These are phyloP conservation scores for Hibiscus tridactylites DNA, from an alignment of 345 rosid species.

Conservation along the genomic window DNA sequence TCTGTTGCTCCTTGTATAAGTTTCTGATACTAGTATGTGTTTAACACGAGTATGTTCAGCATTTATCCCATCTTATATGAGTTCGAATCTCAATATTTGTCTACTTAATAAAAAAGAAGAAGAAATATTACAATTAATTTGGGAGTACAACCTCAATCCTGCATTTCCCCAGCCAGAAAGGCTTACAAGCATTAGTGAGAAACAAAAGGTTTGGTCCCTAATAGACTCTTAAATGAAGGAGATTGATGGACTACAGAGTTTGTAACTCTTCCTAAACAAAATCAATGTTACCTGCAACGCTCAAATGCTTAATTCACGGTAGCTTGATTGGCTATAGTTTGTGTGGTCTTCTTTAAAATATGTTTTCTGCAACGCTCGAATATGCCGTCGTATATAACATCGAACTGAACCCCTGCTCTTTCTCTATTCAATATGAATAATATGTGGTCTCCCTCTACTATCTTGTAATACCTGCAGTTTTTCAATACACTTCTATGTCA, in stretches of 20 bases:
- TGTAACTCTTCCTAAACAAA: too few relatives aligned
- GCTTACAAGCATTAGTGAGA: background rate
- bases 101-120: too few relatives aligned
- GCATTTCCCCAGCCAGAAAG: too few relatives aligned
- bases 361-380: conserved; percentile 90
- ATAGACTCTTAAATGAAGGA: background rate
- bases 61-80: too few relatives aligned
- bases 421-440: conserved; percentile 70
- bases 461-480: conserved; percentile 77
- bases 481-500: background rate
- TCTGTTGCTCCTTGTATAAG: too few relatives aligned
- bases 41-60: too few relatives aligned
- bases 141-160: too few relatives aligned
- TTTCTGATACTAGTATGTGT: background rate
- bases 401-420: conserved; percentile 89
- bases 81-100: too few relatives aligned
- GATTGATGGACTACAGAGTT: background rate
- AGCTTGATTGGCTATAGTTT: conserved; percentile 46
- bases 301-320: too few relatives aligned
- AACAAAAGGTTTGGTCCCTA: background rate
- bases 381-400: conserved; percentile 79
- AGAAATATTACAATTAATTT: too few relatives aligned
- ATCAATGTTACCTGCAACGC: too few relatives aligned
- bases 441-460: conserved; percentile 86
- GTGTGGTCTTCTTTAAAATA: conserved; percentile 49